Percentiles rank a stretch among this genome's conserved stretches.
Evolutionary conservation across 305 asterid species (phyloP).

Genomic region (Fraxinus floribunda): DNA sequence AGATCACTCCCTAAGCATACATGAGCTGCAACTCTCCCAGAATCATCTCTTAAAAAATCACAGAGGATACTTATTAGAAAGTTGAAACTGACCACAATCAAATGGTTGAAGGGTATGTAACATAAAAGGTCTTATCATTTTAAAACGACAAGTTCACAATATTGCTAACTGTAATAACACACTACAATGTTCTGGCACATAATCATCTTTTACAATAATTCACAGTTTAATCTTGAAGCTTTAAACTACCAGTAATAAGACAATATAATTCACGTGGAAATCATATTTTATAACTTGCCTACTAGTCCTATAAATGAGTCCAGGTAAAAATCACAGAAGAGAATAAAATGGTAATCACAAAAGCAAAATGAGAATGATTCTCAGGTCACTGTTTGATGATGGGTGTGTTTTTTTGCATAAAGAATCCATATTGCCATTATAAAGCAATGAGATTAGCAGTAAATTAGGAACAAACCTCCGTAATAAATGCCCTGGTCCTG

Average conservation of each 20-base stretch:
- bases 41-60: not conserved
- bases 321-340: not conserved
- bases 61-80: not conserved
- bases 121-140: not conserved
- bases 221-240: not conserved
- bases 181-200: not conserved
- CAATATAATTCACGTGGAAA: not conserved
- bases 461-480: conserved; percentile 61
- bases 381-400: not conserved
- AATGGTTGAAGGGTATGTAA: not conserved
- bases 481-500: conserved; percentile 72
- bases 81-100: not conserved
- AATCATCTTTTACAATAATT: not conserved
- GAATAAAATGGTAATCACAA: not conserved
- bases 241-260: not conserved
- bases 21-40: not conserved
- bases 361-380: not conserved
- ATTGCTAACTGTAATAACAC: not conserved
- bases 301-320: not conserved
- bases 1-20: not conserved
- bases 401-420: not conserved
- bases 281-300: not conserved
- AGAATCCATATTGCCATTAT: not conserved
- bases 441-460: conserved; percentile 19
- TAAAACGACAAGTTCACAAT: not conserved